These are phyloP conservation scores for Alliaria petiolata DNA, from an alignment of 345 rosid species.

Conservation along the genomic window DNA sequence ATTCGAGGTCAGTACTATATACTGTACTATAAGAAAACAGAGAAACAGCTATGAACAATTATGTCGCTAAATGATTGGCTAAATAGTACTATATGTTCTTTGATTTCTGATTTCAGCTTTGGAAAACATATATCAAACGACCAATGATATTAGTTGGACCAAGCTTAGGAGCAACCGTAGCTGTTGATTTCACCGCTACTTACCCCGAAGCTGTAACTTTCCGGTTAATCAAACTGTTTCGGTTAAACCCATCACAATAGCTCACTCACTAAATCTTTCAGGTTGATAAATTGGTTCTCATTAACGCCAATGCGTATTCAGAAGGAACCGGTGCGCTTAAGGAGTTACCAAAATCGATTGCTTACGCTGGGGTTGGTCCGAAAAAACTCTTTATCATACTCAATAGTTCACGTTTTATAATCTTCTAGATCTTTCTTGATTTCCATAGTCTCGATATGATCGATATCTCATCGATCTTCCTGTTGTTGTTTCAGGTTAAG, in stretches of 20 bases:
- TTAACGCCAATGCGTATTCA: conserved; percentile 76
- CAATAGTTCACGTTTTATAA: background rate
- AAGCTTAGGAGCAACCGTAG: conserved; percentile 84
- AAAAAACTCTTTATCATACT: background rate
- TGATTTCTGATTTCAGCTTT: conserved; percentile 39
- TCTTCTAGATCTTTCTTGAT: too few species aligned
- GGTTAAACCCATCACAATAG: background rate
- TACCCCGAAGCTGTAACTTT: conserved; percentile 75
- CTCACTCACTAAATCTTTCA: conserved; percentile 13
- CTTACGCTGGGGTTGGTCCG: conserved; percentile 76
- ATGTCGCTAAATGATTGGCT: too few species aligned
- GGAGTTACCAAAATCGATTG: conserved; percentile 51
- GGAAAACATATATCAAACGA: conserved; percentile 76
- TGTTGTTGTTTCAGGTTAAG: conserved; percentile 44
- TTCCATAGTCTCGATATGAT: too few species aligned
- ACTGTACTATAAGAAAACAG: background rate
- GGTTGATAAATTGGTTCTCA: conserved; percentile 74
- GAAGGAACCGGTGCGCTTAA: conserved; percentile 73
- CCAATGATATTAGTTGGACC: conserved; percentile 92
- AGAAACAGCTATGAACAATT: background rate
- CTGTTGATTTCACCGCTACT: conserved; percentile 69
- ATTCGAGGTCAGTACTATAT: conserved; percentile 46
- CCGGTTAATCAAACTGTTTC: background rate
- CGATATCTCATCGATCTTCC: background rate
- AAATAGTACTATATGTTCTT: too few species aligned